These are phyloP conservation scores for Microsporum ferrugineum DNA, from an alignment of 2,329 filamentous ascomycete species.

Conservation along the genomic window DNA sequence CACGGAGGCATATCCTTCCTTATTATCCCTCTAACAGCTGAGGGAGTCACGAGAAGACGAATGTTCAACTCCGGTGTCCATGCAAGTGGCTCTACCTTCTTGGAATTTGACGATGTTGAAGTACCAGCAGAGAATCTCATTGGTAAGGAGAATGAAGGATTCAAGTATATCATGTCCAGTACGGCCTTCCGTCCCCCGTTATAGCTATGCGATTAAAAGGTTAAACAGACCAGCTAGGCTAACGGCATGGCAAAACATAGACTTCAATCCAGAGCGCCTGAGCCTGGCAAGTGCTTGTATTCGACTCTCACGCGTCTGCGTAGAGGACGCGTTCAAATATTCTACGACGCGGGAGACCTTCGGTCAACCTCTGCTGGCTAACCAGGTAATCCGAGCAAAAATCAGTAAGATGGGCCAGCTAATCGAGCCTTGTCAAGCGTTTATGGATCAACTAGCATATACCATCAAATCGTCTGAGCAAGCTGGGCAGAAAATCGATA, in stretches of 20 bases:
- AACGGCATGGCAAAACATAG: slow-evolving; percentile 14
- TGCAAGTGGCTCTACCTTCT: slow-evolving; percentile 51
- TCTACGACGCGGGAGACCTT: slow-evolving; percentile 54
- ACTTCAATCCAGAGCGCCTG: slow-evolving; percentile 68
- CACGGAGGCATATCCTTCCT: slow-evolving; percentile 46
- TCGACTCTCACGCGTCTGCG: slow-evolving; percentile 49
- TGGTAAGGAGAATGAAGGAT: slow-evolving; percentile 57
- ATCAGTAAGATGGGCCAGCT: slow-evolving; percentile 48
- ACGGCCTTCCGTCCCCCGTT: slow-evolving; percentile 11
- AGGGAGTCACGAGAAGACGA: slow-evolving; percentile 42
- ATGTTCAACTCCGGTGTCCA: slow-evolving; percentile 58
- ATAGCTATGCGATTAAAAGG: not conserved
- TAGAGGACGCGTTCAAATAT: slow-evolving; percentile 51
- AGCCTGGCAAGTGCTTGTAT: slow-evolving; percentile 54
- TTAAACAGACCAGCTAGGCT: not conserved
- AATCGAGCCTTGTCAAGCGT: slow-evolving; percentile 52
- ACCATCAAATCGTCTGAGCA: slow-evolving; percentile 38
- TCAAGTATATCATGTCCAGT: slow-evolving; percentile 62
- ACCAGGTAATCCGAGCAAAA: slow-evolving; percentile 50
- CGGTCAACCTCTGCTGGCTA: slow-evolving; percentile 46
- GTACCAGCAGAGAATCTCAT: slow-evolving; percentile 60
- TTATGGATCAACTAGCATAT: slow-evolving; percentile 50
- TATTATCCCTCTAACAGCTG: slow-evolving; percentile 42
- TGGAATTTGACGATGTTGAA: slow-evolving; percentile 61
- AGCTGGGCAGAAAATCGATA: slow-evolving; percentile 28